phyloP scores from a whole-genome alignment of 257 asterid genomes.

The Solanum ossicruentum region DNA sequence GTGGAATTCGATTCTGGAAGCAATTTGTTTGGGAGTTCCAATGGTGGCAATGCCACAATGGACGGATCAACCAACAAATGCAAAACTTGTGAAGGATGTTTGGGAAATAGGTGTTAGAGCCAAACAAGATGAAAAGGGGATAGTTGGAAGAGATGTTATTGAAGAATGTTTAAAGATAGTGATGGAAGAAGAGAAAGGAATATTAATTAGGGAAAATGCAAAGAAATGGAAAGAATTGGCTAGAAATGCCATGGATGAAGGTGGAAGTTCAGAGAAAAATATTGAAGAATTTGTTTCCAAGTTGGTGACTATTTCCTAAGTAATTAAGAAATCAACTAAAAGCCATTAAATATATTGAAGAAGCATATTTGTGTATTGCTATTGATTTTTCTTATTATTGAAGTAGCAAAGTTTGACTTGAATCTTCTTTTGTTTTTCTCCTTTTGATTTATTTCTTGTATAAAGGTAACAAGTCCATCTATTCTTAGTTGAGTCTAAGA shows the following conservation, averaged over 20 bases:
- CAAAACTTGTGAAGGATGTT: constrained; percentile 19
- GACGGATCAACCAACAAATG: constrained; percentile 38
- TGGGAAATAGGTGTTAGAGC: constrained; percentile 32
- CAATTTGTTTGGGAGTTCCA: constrained; percentile 1
- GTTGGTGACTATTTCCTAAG: not conserved
- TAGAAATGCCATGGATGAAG: constrained; percentile 13
- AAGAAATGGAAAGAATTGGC: constrained; percentile 21
- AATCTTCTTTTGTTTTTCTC: no score
- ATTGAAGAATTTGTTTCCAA: constrained; percentile 11
- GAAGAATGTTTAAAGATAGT: constrained; percentile 6
- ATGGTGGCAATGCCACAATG: not conserved
- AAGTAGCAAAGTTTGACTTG: no score
- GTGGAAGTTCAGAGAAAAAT: constrained; percentile 29
- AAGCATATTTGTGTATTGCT: no score
- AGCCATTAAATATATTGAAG: not conserved
- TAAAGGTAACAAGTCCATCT: no score
- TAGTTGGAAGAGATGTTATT: constrained; percentile 18
- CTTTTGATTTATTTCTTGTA: no score
- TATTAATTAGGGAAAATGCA: constrained; percentile 12
- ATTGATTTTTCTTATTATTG: no score
- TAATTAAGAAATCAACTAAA: not conserved
- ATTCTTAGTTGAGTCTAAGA: not conserved
- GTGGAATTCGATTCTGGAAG: constrained; percentile 49
- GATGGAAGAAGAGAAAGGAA: constrained; percentile 21
- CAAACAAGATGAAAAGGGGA: constrained; percentile 8